Percentiles rank a stretch among this genome's conserved stretches.
Evolutionary conservation across 805 yeast genomes (phyloP).

Genomic region (Soucietia sequanensis): DNA sequence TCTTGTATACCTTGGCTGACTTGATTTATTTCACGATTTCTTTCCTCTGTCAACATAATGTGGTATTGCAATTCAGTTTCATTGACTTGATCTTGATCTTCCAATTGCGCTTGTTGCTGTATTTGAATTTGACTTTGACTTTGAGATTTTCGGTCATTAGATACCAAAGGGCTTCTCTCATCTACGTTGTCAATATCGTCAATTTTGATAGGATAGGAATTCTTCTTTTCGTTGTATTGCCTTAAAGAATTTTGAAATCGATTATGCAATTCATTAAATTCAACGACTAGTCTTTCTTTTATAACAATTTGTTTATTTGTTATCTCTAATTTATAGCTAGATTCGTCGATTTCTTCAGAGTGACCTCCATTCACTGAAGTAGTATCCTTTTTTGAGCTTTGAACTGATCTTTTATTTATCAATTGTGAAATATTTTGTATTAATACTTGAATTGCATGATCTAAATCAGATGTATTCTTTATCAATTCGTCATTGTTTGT

Average conservation of each 20-base stretch:
- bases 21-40: conserved; percentile 69
- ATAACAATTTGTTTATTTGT: conserved; percentile 43
- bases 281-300: conserved; percentile 53
- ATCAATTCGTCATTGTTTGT: conserved; percentile 30
- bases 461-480: conserved; percentile 30
- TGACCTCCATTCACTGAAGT: conserved; percentile 4
- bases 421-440: conserved; percentile 24
- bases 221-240: conserved; percentile 49
- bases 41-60: conserved; percentile 60
- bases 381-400: too few relatives aligned
- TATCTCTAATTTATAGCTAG: conserved; percentile 24
- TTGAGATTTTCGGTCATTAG: conserved; percentile 18
- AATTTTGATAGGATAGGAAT: conserved; percentile 18
- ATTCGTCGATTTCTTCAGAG: conserved; percentile 2
- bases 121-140: conserved; percentile 26
- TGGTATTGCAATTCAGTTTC: conserved; percentile 61
- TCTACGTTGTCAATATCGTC: neutral
- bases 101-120: conserved; percentile 28
- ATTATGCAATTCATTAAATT: conserved; percentile 51
- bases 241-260: conserved; percentile 40
- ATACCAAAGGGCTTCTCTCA: conserved; percentile 42
- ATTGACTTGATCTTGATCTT: conserved; percentile 41
- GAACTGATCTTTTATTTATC: conserved; percentile 27
- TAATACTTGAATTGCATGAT: conserved; percentile 30
- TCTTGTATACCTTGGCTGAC: conserved; percentile 80